Percentiles rank a stretch among this genome's conserved stretches.
Evolutionary conservation across 1,284 basidiomycete genomes (phyloP).

Genomic region (Microbotryomycetes sp.): DNA sequence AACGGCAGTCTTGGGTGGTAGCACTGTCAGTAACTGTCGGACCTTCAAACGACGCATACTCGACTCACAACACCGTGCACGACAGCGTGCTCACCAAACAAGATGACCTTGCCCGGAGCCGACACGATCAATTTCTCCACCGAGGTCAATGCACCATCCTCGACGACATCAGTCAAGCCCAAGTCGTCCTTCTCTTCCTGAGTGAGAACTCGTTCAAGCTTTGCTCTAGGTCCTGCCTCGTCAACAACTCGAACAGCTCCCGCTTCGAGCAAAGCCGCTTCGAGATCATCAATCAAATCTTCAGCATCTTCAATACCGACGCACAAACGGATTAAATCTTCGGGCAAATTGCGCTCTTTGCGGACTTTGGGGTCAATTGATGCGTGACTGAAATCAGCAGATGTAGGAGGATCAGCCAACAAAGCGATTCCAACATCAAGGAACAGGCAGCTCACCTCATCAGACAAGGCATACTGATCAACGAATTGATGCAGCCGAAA

Average conservation of each 20-base stretch:
- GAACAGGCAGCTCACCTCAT: slow-evolving; percentile 77
- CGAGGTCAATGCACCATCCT: not conserved
- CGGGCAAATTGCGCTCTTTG: slow-evolving; percentile 87
- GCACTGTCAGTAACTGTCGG: slow-evolving; percentile 1
- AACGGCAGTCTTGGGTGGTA: slow-evolving; percentile 66
- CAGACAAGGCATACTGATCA: slow-evolving; percentile 99
- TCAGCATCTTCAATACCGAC: slow-evolving; percentile 95
- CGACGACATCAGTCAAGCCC: not conserved
- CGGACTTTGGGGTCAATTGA: slow-evolving; percentile 92
- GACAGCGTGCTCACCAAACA: slow-evolving; percentile 98
- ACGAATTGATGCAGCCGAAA: slow-evolving; percentile 95
- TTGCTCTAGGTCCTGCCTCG: slow-evolving; percentile 34
- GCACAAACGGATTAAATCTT: slow-evolving; percentile 95
- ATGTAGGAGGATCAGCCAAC: not conserved
- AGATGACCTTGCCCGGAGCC: slow-evolving; percentile 94
- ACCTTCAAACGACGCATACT: slow-evolving; percentile 1
- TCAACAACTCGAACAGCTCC: slow-evolving; percentile 62
- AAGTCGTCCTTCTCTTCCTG: slow-evolving; percentile 6
- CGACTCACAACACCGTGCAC: slow-evolving; percentile 84
- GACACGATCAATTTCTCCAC: slow-evolving; percentile 63
- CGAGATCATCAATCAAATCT: slow-evolving; percentile 91
- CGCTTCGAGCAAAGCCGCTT: slow-evolving; percentile 81
- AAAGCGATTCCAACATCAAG: not conserved
- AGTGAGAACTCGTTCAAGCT: slow-evolving; percentile 28
- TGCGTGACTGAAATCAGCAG: slow-evolving; percentile 65